A percentile compares a stretch with the other conserved stretches of the same genome.
These are phyloP conservation scores for Aspergillus felis DNA, from an alignment of 2,329 filamentous ascomycete genomes.

Conservation along the genomic window DNA sequence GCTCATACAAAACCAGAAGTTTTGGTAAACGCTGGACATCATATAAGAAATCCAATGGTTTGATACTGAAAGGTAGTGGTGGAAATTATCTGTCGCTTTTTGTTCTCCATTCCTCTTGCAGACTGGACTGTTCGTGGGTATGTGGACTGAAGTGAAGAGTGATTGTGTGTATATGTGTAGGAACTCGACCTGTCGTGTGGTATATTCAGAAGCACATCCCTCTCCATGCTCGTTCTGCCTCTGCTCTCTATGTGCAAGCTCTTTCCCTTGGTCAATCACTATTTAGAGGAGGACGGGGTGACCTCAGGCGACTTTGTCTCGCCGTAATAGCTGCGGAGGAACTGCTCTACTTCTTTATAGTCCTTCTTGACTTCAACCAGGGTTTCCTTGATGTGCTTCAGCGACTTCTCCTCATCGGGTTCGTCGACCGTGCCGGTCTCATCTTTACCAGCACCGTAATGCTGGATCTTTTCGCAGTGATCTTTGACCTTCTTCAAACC, in stretches of 20 bases:
- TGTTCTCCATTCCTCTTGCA: not conserved
- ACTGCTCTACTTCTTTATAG: slow-evolving; percentile 67
- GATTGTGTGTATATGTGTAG: slow-evolving; percentile 5
- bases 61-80: not conserved
- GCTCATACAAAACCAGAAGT: no score
- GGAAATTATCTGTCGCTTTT: not conserved
- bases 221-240: slow-evolving; percentile 9
- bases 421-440: slow-evolving; percentile 66
- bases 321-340: slow-evolving; percentile 68
- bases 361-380: slow-evolving; percentile 70
- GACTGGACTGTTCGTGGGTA: not conserved
- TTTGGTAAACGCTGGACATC: not conserved
- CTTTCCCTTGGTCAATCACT: slow-evolving; percentile 3
- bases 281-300: not conserved
- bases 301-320: slow-evolving; percentile 27
- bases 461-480: slow-evolving; percentile 93
- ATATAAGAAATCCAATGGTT: not conserved
- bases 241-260: slow-evolving; percentile 4
- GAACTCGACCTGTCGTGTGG: slow-evolving; percentile 9
- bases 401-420: slow-evolving; percentile 62
- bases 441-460: slow-evolving; percentile 80
- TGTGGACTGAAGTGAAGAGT: not conserved
- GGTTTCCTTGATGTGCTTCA: slow-evolving; percentile 66
- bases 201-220: slow-evolving; percentile 17
- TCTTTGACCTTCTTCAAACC: slow-evolving; percentile 88